Evolutionary conservation across 176 grass and related monocot species (phyloP).

Genomic region (Paspalum notatum): DNA sequence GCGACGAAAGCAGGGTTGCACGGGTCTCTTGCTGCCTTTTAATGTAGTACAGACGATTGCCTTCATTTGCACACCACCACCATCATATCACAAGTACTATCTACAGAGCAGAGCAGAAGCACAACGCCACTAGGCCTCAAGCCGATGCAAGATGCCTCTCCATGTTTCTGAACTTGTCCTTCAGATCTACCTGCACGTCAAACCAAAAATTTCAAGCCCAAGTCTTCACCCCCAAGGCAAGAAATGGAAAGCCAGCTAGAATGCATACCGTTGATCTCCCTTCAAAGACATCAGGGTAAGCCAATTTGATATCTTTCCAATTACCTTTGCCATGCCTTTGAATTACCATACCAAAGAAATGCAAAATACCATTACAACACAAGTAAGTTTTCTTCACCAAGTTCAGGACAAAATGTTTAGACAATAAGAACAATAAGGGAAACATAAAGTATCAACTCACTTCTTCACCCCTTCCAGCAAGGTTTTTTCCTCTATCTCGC

Average conservation of each 20-base stretch:
- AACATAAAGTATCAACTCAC: constrained; percentile 31
- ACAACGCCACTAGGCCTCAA: not conserved
- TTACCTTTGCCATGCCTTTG: constrained; percentile 49
- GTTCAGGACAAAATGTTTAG: not conserved
- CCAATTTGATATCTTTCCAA: constrained; percentile 58
- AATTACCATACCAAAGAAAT: not conserved
- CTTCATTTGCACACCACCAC: not conserved
- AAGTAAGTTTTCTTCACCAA: not conserved
- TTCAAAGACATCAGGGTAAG: constrained; percentile 45
- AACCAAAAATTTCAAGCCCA: not conserved
- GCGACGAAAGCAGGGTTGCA: too few species aligned
- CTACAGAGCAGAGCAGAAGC: not conserved
- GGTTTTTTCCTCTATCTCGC: constrained; percentile 24
- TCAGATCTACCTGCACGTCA: constrained; percentile 49
- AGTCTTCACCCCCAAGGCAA: not conserved
- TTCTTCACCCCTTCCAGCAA: constrained; percentile 49
- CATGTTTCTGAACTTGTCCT: constrained; percentile 58
- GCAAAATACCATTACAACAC: not conserved
- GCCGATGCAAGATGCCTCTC: not conserved
- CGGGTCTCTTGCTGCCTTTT: too few species aligned
- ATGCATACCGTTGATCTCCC: constrained; percentile 45
- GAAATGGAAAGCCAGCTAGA: not conserved
- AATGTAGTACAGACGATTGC: too few species aligned
- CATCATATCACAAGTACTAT: not conserved
- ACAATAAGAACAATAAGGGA: not conserved